Evolutionary conservation across 176 grass and related monocot genomes (phyloP), one percentile per base, ranked within the genome.

Genomic region (Eragrostis curvula): DNA sequence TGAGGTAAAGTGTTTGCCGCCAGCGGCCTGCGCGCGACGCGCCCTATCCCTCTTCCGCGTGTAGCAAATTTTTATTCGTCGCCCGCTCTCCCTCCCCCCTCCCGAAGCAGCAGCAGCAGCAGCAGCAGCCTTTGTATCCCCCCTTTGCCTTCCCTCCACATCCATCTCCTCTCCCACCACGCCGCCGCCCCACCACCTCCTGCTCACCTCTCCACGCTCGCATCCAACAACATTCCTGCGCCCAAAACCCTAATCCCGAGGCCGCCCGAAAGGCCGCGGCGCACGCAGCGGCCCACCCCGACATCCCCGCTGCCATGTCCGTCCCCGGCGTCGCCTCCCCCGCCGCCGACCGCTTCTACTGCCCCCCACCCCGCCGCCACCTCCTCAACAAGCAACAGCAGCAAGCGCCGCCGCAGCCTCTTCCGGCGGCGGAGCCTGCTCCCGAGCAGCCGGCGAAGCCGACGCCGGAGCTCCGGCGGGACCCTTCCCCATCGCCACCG

Each of bases 341-440:
- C 50, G 79, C 24, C 10, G 87, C 47, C 60, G 88, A 96, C 51
- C 79, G 90, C 51, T 89, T 93, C 73, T 97, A 97, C 86, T 88
- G 83, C 28, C 88, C 94, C 6, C 94, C 88, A 14, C 68, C 88
- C 1, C 83, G 85, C 82, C 90, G 93, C 23, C 82, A 77, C 64
- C 73, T 85, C 16, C 85, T 79, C 30, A 66, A 80, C 12, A 66
- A 65, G 74, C 75, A 84, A 63, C 74, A 60, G 64, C 85, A 47
- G 39, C 62, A 10, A 46, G 62, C 36, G 12, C 4, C 32, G 18
- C 66, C 80, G 75, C 75, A 12, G 42, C 51, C 16, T 17, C 46
- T 5, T 17, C 12, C 27, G 3, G 17, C 46, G 29, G 15, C 39
- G 59, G 28, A 21, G 25, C n/a, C 23, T 16, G 70, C 70, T 13